Percentiles rank a stretch among this genome's conserved stretches.
These are phyloP conservation scores for Tolypocladium nubicola DNA, from an alignment of 2,329 filamentous ascomycete genomes.

Conservation along the genomic window DNA sequence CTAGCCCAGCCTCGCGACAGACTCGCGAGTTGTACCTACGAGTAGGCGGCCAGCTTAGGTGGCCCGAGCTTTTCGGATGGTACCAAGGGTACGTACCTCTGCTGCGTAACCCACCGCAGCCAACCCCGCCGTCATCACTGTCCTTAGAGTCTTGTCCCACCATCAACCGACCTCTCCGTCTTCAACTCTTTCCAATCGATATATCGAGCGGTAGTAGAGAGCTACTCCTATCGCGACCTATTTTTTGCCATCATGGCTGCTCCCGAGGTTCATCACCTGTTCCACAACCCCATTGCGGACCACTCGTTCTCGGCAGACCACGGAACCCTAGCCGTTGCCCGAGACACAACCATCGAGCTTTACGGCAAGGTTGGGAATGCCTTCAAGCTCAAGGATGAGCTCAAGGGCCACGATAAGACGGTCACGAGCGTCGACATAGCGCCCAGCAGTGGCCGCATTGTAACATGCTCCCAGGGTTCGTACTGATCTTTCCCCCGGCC, in stretches of 20 bases:
- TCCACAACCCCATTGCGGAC: slow-evolving; percentile 92
- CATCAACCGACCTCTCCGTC: not conserved
- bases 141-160: not conserved
- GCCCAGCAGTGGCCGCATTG: slow-evolving; percentile 80
- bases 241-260: slow-evolving; percentile 53
- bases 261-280: slow-evolving; percentile 91
- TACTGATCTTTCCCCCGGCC: not conserved
- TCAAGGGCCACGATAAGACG: slow-evolving; percentile 94
- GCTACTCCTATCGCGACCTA: slow-evolving; percentile 44
- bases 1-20: not conserved
- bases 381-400: slow-evolving; percentile 80
- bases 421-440: slow-evolving; percentile 96
- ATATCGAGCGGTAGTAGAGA: slow-evolving; percentile 80
- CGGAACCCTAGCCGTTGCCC: slow-evolving; percentile 77
- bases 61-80: not conserved
- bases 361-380: slow-evolving; percentile 63
- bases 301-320: slow-evolving; percentile 96
- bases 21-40: not conserved
- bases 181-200: not conserved
- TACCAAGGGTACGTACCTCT: not conserved
- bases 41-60: not conserved
- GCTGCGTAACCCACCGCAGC: not conserved
- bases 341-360: slow-evolving; percentile 82
- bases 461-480: slow-evolving; percentile 90
- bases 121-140: not conserved